phyloP scores from a whole-genome alignment of 495 filamentous ascomycete species.

The Parathielavia appendiculata region DNA sequence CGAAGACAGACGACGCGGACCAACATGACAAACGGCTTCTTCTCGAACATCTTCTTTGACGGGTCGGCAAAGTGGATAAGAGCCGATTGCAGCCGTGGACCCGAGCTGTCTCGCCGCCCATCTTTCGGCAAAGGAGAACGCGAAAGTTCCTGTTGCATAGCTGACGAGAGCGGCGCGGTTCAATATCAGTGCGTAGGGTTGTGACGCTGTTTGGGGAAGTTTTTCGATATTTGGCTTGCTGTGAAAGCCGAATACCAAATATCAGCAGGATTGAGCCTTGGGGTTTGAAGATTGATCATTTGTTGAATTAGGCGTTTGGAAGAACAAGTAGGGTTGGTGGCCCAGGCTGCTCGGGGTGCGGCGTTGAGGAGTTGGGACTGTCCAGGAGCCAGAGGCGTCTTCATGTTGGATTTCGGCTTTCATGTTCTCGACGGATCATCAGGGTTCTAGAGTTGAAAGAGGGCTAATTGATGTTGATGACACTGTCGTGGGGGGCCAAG shows the following conservation, averaged over 20 bases:
- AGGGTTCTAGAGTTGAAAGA: constrained; percentile 4
- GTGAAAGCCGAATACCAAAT: no score
- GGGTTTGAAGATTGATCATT: background rate
- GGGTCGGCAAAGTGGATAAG: background rate
- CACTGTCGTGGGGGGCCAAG: no score
- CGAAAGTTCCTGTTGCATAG: constrained; percentile 24
- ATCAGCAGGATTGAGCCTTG: background rate
- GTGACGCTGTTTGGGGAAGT: constrained; percentile 15
- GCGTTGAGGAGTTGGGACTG: constrained; percentile 7
- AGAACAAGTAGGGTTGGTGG: constrained; percentile 1
- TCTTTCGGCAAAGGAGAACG: constrained; percentile 22
- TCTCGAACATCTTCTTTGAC: background rate
- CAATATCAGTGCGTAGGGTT: constrained; percentile 26
- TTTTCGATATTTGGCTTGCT: constrained; percentile 15
- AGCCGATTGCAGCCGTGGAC: constrained; percentile 5
- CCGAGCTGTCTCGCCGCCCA: constrained; percentile 8
- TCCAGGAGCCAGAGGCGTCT: background rate
- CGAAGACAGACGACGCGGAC: constrained; percentile 11
- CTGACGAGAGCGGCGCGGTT: constrained; percentile 21
- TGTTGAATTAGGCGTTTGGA: constrained; percentile 2
- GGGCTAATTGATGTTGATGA: background rate
- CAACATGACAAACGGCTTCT: background rate
- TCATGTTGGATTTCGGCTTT: constrained; percentile 3
- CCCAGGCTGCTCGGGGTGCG: background rate
- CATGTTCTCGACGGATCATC: background rate